phyloP scores from a whole-genome alignment of 257 asterid genomes.

The Gentiana straminea region DNA sequence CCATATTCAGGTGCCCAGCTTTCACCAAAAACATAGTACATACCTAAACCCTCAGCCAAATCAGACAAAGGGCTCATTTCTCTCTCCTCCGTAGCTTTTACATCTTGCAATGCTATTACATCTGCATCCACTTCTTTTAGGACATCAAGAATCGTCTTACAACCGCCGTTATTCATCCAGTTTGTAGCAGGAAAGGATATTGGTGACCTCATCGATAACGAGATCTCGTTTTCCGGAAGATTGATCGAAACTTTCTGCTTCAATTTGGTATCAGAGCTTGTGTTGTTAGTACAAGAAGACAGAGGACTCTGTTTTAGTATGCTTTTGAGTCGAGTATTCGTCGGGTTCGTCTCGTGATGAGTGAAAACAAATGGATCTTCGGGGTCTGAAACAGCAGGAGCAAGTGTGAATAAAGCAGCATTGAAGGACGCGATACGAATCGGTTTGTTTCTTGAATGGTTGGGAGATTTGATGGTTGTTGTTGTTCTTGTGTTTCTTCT shows the following conservation, averaged over 20 bases:
- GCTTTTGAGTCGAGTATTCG: constrained; percentile 37
- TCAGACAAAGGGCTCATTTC: constrained; percentile 81
- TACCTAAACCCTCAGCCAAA: constrained; percentile 72
- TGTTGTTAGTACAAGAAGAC: constrained; percentile 15
- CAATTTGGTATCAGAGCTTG: constrained; percentile 13
- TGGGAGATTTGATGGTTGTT: constrained; percentile 2
- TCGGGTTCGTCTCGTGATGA: constrained; percentile 10
- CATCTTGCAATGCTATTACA: constrained; percentile 76
- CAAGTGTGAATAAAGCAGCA: constrained; percentile 84
- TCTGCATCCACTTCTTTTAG: constrained; percentile 84
- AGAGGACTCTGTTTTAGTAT: constrained; percentile 67
- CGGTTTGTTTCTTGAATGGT: constrained; percentile 15
- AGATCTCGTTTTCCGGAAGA: constrained; percentile 77
- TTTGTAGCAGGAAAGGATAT: constrained; percentile 41
- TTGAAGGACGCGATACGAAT: constrained; percentile 81
- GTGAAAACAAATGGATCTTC: constrained; percentile 26
- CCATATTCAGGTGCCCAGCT: constrained; percentile 99
- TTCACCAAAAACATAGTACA: constrained; percentile 85
- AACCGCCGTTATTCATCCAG: constrained; percentile 40
- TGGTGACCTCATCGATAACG: constrained; percentile 79
- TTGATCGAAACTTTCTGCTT: constrained; percentile 62
- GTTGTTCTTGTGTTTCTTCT: constrained; percentile 5
- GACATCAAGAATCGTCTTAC: constrained; percentile 45
- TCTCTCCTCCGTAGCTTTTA: constrained; percentile 83
- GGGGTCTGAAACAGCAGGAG: constrained; percentile 61